A percentile compares a stretch with the other conserved stretches of the same genome.
Conservation (phyloP, 352 stramenopile species). For the Pythium monospermum region DNA sequence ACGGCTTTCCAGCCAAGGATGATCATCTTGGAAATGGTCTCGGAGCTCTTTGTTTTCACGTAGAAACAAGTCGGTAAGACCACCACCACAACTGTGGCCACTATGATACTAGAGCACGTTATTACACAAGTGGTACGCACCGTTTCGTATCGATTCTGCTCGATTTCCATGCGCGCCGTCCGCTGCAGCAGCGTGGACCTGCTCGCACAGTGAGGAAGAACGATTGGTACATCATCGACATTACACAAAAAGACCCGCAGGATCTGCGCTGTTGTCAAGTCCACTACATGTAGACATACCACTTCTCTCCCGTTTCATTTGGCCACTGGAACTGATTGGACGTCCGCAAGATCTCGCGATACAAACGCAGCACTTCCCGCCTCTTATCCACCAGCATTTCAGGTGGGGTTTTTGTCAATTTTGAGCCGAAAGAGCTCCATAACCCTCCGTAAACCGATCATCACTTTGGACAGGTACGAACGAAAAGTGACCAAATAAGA, state of each 20-base stretch:
- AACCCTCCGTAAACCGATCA: conserved; percentile 5
- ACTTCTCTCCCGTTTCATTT: conserved; percentile 68
- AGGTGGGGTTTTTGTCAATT: too few species aligned
- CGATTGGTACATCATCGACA: too few species aligned
- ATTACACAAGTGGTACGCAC: conserved; percentile 20
- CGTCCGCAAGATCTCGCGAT: conserved; percentile 75
- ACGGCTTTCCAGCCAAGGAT: conserved; percentile 76
- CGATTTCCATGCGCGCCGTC: conserved; percentile 79
- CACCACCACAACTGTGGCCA: neutral
- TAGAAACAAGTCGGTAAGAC: neutral
- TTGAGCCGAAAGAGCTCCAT: too few species aligned
- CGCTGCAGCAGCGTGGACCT: conserved; percentile 56
- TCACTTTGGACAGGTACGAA: neutral
- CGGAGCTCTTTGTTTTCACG: conserved; percentile 36
- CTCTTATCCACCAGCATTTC: conserved; percentile 51
- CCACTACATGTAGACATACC: too few species aligned
- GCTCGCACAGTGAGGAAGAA: too few species aligned
- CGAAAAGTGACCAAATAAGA: neutral
- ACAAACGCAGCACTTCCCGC: conserved; percentile 74
- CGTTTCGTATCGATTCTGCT: conserved; percentile 68
- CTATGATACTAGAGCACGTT: neutral
- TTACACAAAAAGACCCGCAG: too few species aligned
- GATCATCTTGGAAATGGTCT: conserved; percentile 75
- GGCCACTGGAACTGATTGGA: conserved; percentile 66
- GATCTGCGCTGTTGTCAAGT: too few species aligned